phyloP scores from a whole-genome alignment of 345 rosid genomes.

The Syzygium jambos region DNA sequence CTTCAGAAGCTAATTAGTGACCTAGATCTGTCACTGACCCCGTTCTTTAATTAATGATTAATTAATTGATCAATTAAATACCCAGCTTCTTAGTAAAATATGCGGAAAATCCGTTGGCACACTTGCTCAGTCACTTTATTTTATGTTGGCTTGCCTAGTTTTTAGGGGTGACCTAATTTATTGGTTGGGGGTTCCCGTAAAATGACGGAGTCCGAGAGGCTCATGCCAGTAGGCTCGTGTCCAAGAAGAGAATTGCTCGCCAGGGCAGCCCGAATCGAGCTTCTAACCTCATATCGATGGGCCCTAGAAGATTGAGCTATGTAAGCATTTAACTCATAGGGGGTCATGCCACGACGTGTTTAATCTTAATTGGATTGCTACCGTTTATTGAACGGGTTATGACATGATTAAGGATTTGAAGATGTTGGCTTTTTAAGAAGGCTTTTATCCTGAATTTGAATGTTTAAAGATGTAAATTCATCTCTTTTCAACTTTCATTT shows the following conservation, averaged over 20 bases:
- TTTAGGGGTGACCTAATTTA: neutral
- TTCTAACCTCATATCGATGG: neutral
- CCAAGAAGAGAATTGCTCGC: neutral
- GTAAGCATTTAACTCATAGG: neutral
- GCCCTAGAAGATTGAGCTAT: neutral
- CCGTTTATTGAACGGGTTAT: neutral
- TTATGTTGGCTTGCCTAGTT: neutral
- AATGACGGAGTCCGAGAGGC: neutral
- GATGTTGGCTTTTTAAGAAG: neutral
- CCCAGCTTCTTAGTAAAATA: neutral
- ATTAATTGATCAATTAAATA: neutral
- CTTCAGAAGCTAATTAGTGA: neutral
- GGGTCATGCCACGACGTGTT: neutral
- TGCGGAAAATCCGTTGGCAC: neutral
- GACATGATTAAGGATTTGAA: neutral
- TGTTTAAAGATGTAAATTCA: neutral
- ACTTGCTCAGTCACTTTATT: neutral
- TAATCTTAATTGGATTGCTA: neutral
- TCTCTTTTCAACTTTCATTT: neutral
- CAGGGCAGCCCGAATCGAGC: neutral
- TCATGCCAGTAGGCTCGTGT: neutral
- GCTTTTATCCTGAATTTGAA: neutral
- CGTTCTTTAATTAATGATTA: neutral
- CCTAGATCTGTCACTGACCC: neutral
- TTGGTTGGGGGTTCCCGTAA: neutral